phyloP scores from a whole-genome alignment of 2,329 filamentous ascomycete genomes.

The Tolypocladium nubicola region DNA sequence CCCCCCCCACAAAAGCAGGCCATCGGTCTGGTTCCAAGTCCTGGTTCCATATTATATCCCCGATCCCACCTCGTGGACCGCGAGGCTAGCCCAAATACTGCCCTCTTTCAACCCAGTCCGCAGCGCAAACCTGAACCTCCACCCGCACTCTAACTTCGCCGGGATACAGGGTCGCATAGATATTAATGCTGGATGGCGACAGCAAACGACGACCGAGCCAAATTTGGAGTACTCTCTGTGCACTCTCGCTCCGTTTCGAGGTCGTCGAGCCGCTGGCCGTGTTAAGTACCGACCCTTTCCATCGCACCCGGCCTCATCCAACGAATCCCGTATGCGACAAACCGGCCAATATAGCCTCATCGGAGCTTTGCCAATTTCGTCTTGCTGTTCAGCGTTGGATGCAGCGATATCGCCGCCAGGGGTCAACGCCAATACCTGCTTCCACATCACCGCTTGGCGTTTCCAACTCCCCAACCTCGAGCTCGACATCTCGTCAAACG shows the following conservation, averaged over 20 bases:
- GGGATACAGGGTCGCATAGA: neutral
- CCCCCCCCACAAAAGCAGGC: neutral
- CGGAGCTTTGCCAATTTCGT: neutral
- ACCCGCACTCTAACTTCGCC: neutral
- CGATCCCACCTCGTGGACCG: constrained; percentile 7
- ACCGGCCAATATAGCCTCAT: neutral
- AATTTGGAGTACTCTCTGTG: neutral
- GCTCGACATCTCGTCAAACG: neutral
- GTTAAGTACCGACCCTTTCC: neutral
- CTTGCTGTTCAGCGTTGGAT: neutral
- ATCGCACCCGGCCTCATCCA: neutral
- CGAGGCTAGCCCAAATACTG: constrained; percentile 6
- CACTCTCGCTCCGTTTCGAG: neutral
- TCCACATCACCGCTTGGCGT: neutral
- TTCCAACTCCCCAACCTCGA: neutral
- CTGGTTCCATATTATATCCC: constrained; percentile 8
- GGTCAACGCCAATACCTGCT: neutral
- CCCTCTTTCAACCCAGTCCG: constrained; percentile 3
- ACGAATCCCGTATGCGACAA: neutral
- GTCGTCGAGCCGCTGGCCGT: neutral
- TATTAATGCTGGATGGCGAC: neutral
- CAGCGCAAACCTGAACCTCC: neutral
- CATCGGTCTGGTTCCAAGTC: constrained; percentile 1
- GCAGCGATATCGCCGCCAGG: too few species aligned
- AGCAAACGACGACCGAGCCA: neutral